Percentiles rank a stretch among this genome's conserved stretches.
Evolutionary conservation across 208 protist genomes (phyloP).

Genomic region (Leishmania amazonensis): DNA sequence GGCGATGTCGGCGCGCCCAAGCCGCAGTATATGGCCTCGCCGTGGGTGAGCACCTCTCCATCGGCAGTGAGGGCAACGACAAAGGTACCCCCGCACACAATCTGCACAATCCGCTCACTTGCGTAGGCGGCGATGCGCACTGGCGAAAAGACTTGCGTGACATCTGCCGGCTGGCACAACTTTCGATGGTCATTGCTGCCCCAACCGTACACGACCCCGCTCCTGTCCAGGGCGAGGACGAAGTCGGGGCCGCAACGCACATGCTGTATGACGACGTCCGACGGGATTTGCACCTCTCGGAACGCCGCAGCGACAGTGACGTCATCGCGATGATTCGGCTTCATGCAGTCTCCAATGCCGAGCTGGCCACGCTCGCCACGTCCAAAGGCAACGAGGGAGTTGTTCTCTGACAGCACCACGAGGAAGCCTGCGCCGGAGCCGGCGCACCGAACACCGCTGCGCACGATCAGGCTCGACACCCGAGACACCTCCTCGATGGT

Average conservation of each 20-base stretch:
- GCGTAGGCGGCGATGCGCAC: constrained; percentile 37
- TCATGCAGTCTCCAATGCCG: constrained; percentile 47
- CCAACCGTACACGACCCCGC: constrained; percentile 62
- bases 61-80: constrained; percentile 55
- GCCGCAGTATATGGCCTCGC: constrained; percentile 62
- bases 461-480: constrained; percentile 40
- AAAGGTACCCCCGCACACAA: constrained; percentile 81
- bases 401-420: constrained; percentile 52
- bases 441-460: constrained; percentile 42
- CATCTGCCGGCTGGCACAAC: constrained; percentile 11
- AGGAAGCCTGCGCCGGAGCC: constrained; percentile 57
- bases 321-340: constrained; percentile 18
- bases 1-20: constrained; percentile 2
- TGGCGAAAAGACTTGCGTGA: constrained; percentile 42
- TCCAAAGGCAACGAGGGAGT: constrained; percentile 46
- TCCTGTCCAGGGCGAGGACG: constrained; percentile 51
- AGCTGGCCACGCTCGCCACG: constrained; percentile 65
- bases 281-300: constrained; percentile 33
- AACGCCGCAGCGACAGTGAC: constrained; percentile 32
- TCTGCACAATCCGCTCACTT: constrained; percentile 44
- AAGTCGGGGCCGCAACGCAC: constrained; percentile 69
- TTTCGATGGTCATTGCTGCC: constrained; percentile 61
- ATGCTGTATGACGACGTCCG: constrained; percentile 22
- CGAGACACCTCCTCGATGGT: constrained; percentile 38
- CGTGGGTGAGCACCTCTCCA: constrained; percentile 62